Evolutionary conservation across 164 flowering plant genomes (phyloP).

Genomic region (grape (Vitis vinifera)): DNA sequence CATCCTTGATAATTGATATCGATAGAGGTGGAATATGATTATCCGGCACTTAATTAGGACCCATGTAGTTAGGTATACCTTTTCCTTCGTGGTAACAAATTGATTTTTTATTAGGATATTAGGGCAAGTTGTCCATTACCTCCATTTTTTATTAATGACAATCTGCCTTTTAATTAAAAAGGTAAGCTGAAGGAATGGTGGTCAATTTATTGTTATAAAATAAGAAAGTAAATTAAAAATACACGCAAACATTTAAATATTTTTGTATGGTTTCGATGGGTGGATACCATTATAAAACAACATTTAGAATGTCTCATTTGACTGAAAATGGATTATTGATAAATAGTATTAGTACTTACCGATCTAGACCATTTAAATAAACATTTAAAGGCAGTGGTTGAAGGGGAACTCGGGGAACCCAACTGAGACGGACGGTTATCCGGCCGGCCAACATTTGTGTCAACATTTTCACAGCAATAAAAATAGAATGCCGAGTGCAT

Average conservation of each 20-base stretch:
- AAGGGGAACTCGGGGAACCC: constrained; percentile 98
- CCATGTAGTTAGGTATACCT: constrained; percentile 30
- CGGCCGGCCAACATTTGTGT: constrained; percentile 86
- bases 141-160: too few species aligned
- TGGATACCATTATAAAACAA: constrained; percentile 50
- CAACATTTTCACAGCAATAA: constrained; percentile 50
- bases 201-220: too few species aligned
- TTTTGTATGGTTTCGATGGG: constrained; percentile 67
- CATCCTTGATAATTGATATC: constrained; percentile 23
- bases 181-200: too few species aligned
- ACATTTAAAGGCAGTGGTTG: constrained; percentile 72
- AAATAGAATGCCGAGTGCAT: background rate
- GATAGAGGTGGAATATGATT: background rate
- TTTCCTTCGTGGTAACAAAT: constrained; percentile 13
- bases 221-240: background rate
- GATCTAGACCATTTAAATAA: constrained; percentile 70
- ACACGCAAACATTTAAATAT: constrained; percentile 63
- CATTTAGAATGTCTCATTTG: constrained; percentile 9
- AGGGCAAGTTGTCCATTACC: constrained; percentile 56
- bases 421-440: constrained; percentile 80
- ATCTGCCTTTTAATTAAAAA: too few species aligned
- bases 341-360: constrained; percentile 35
- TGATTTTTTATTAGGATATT: constrained; percentile 38
- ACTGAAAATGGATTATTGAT: background rate
- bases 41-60: constrained; percentile 12